These are phyloP conservation scores for Aureobasidium melanogenum DNA, from an alignment of 2,329 filamentous ascomycete genomes.

Conservation along the genomic window DNA sequence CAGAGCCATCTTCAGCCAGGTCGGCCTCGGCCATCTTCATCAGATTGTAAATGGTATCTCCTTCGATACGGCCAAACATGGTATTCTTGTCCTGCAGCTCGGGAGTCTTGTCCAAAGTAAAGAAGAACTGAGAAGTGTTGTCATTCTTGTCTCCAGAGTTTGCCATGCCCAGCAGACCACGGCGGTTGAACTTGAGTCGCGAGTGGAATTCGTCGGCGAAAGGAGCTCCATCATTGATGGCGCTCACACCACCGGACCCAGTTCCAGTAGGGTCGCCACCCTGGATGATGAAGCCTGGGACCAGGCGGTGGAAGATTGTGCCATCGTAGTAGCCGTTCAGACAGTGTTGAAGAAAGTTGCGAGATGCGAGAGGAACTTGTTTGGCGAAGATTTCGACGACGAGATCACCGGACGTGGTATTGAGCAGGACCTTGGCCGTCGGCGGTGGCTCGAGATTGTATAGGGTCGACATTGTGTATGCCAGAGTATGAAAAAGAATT, in stretches of 20 bases:
- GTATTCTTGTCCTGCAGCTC: slow-evolving; percentile 88
- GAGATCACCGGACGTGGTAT: slow-evolving; percentile 84
- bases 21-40: slow-evolving; percentile 89
- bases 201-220: slow-evolving; percentile 90
- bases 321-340: slow-evolving; percentile 92
- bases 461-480: slow-evolving; percentile 64
- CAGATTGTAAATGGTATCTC: slow-evolving; percentile 92
- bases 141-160: slow-evolving; percentile 70
- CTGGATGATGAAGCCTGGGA: slow-evolving; percentile 87
- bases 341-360: slow-evolving; percentile 92
- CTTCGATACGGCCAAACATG: slow-evolving; percentile 82
- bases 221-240: slow-evolving; percentile 75
- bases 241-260: slow-evolving; percentile 82
- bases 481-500: slow-evolving; percentile 8
- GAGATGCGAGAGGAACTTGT: slow-evolving; percentile 81
- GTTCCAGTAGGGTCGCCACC: slow-evolving; percentile 92
- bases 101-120: slow-evolving; percentile 73
- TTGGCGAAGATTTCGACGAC: slow-evolving; percentile 91
- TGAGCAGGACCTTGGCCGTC: slow-evolving; percentile 81
- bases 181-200: slow-evolving; percentile 82
- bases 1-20: slow-evolving; percentile 62
- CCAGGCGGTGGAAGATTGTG: slow-evolving; percentile 87
- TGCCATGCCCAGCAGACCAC: slow-evolving; percentile 91
- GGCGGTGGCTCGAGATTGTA: slow-evolving; percentile 95
- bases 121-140: slow-evolving; percentile 96